Base-by-base conservation (phyloP, 257 asterid species). In the Rauvolfia tetraphylla region DNA sequence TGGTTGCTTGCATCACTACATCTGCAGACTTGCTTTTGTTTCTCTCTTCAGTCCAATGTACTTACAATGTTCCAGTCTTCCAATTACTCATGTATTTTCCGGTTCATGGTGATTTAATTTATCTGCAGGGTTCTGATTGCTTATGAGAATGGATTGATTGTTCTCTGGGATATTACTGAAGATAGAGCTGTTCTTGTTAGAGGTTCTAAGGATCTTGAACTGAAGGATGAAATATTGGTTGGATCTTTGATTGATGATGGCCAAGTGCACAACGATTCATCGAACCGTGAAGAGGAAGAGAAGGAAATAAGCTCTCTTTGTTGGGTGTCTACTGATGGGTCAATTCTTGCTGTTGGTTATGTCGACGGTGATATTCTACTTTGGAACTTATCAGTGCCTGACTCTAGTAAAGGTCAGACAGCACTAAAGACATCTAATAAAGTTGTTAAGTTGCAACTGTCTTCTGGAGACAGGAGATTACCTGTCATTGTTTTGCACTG, bases 291-390 rank as follows among this genome's bases (percentile, higher is more conserved):
- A 78, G 91, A 86, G 79, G 82, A 70, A 73, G 97, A 89, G 48
- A 95, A 95, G 81, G 99, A 93, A 84, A 93, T 95, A 86, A 88
- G 96, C 83, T 89, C 98, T 84, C 89, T 95, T 68, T 95, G 99
- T 89, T 95, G 99, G 98, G 95, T 83, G 61, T 90, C 99, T 51
- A 77, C 89, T 71, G 98, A 95, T 85, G 98, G 96, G 59, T 90
- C 98, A 79, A 81, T 88, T 78, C 85, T 93, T 84, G 98, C 99
- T 63, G 97, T 95, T 79, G 99, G 99, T 51, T 93, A 95, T 76
- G 92, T 95, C 74, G 99, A 95, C 78, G 99, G 99, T 74, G 98
- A 95, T 88, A 88, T 95, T 84, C 83, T 95, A 69, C 85, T 95
- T 6, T 95, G 99, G 98, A 80, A 95, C 84, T 85, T 92, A 69